Percentiles rank a stretch among this genome's conserved stretches.
These are phyloP conservation scores for Phycomyces blakesleeanus DNA, from an alignment of 192 early-diverging fungal species.

Conservation along the genomic window DNA sequence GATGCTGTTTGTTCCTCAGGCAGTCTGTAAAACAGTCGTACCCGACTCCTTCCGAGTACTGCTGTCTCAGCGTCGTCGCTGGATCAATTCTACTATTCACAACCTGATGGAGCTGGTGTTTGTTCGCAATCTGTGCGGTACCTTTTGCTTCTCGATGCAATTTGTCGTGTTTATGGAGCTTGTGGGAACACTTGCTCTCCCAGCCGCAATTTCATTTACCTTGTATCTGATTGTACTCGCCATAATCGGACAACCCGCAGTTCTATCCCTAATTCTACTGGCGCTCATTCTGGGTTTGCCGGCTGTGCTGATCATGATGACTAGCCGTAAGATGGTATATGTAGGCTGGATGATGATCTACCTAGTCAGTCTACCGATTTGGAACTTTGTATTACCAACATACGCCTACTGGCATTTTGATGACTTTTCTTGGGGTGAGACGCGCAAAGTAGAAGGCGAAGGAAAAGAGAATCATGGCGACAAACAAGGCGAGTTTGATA, in stretches of 20 bases:
- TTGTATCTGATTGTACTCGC: conserved; percentile 77
- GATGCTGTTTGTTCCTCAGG: conserved; percentile 68
- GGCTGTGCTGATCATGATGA: conserved; percentile 86
- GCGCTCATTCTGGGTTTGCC: conserved; percentile 84
- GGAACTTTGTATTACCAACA: conserved; percentile 74
- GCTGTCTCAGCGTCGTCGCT: conserved; percentile 75
- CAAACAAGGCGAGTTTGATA: conserved; percentile 74
- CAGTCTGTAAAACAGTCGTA: conserved; percentile 72
- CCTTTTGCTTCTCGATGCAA: conserved; percentile 94
- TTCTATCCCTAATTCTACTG: conserved; percentile 74
- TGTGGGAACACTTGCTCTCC: conserved; percentile 84
- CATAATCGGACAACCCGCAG: conserved; percentile 51
- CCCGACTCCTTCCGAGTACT: conserved; percentile 65
- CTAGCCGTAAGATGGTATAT: conserved; percentile 79
- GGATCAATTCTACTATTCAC: conserved; percentile 90
- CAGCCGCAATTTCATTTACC: conserved; percentile 85
- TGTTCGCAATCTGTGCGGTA: conserved; percentile 82
- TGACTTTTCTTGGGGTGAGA: conserved; percentile 84
- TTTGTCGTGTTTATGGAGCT: conserved; percentile 95
- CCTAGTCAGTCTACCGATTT: conserved; percentile 62
- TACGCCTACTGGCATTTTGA: conserved; percentile 90
- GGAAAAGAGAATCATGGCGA: conserved; percentile 57
- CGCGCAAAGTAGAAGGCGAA: conserved; percentile 60
- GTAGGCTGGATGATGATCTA: conserved; percentile 67
- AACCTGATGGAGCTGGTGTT: conserved; percentile 80